Conservation (phyloP, 2,329 filamentous ascomycete species). For the Zasmidium angulare region DNA sequence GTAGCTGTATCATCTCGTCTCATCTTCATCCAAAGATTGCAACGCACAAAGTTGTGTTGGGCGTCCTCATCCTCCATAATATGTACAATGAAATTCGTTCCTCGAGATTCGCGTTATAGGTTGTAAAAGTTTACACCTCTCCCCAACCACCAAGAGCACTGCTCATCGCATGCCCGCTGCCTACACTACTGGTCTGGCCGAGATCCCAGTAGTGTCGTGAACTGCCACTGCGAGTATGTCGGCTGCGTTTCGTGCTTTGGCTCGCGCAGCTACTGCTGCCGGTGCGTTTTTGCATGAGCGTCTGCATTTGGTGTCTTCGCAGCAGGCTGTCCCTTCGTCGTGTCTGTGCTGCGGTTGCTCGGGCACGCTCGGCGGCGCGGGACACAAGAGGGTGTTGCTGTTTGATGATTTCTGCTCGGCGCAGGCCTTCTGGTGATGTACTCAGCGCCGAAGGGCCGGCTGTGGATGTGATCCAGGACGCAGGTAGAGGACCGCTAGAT, state of each 20-base stretch:
- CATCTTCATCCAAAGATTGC: background rate
- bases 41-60: background rate
- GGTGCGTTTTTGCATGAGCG: constrained; percentile 35
- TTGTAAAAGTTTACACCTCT: constrained; percentile 55
- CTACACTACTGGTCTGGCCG: constrained; percentile 68
- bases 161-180: constrained; percentile 34
- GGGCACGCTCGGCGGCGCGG: constrained; percentile 42
- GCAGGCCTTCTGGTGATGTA: constrained; percentile 60
- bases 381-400: constrained; percentile 86
- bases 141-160: constrained; percentile 71
- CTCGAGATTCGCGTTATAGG: background rate
- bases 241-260: constrained; percentile 74
- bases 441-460: constrained; percentile 42
- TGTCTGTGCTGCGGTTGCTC: constrained; percentile 17
- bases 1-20: background rate
- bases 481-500: constrained; percentile 28
- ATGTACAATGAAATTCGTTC: background rate
- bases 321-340: constrained; percentile 18
- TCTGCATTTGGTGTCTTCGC: constrained; percentile 43
- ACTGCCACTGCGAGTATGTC: constrained; percentile 58
- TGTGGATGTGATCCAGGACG: constrained; percentile 35
- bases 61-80: background rate
- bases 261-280: constrained; percentile 72
- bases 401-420: constrained; percentile 78
- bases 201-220: constrained; percentile 92